These are phyloP conservation scores for Ophiostoma piceae DNA, from an alignment of 2,329 filamentous ascomycete species.

Conservation along the genomic window DNA sequence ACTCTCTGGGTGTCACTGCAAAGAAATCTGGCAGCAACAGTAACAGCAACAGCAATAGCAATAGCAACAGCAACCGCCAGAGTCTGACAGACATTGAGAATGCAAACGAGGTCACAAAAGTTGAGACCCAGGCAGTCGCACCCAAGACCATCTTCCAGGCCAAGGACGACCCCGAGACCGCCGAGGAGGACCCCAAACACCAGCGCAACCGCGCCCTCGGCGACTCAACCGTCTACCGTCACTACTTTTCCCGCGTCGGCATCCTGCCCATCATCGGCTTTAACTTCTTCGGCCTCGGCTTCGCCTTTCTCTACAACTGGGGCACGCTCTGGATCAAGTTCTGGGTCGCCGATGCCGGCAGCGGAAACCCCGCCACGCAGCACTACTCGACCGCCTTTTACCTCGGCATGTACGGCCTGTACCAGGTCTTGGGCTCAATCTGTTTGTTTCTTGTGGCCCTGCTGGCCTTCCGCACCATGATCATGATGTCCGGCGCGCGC, in stretches of 20 bases:
- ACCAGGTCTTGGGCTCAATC: slow-evolving; percentile 28
- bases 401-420: slow-evolving; percentile 31
- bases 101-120: background rate
- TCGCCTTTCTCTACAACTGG: slow-evolving; percentile 30
- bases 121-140: no score
- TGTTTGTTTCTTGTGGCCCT: background rate
- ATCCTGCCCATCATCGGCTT: slow-evolving; percentile 22
- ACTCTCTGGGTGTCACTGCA: slow-evolving; percentile 35
- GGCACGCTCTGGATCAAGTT: slow-evolving; percentile 33
- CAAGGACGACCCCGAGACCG: background rate
- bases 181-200: background rate
- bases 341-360: slow-evolving; percentile 30
- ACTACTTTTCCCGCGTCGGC: background rate
- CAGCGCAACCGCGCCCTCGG: background rate
- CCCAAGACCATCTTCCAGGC: background rate
- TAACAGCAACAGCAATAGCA: background rate
- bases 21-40: background rate
- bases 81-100: background rate
- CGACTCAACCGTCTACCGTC: background rate
- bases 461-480: slow-evolving; percentile 28
- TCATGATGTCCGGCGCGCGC: slow-evolving; percentile 26
- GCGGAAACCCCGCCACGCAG: slow-evolving; percentile 15
- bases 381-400: slow-evolving; percentile 31
- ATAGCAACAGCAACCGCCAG: background rate
- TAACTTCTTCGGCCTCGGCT: slow-evolving; percentile 23